Base-by-base conservation (phyloP, 176 grass and related monocot genomes). In the Triticum urartu region DNA sequence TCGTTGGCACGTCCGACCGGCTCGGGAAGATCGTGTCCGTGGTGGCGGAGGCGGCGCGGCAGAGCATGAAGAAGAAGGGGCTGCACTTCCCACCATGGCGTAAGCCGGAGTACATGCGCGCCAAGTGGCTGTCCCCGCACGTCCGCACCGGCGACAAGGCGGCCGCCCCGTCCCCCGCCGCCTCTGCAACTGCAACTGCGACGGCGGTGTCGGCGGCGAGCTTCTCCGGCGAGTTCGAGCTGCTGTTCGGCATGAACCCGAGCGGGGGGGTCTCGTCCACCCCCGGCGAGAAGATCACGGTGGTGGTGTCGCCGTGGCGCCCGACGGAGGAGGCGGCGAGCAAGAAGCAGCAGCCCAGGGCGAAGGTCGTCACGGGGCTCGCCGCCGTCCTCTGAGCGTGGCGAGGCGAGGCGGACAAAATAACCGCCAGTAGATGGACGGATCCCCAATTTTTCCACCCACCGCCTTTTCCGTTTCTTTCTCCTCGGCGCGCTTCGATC, bases 51-150 rank as follows among this genome's bases (percentile, higher is more conserved):
- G 90, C 94, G 2, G 90, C 88, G 58, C 36, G 88, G 76, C 94
- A 94, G 88, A 95, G 97, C 82, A 85, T 95, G 4, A 90, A 92
- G 82, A 95, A 98, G 86, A 98, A 95, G 79, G 97, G 97, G 8
- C 90, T 98, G 14, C 90, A 94, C 85, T 91, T 92, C 84, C 91
- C 93, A 0, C 95, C 95, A 1, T 98, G 95, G 95, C 58, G 95
- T 36, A 95, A 95, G 73, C 85, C 91, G 18, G 93, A 95, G 82
- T 98, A 98, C 88, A 98, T 95, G 89, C 88, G 93, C 56, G 89
- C 93, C 88, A 98, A 98, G 85, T 98, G 95, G 95, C 86, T 98
- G 24, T 87, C 92, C 24, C 87, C 87, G 30, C 79, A 90, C 82
- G 73, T 72, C 39, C 92, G 87, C 73, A 34, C 66, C 33, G 63